Conservation (phyloP, 208 protist genomes). For the Leishmania turanica region DNA sequence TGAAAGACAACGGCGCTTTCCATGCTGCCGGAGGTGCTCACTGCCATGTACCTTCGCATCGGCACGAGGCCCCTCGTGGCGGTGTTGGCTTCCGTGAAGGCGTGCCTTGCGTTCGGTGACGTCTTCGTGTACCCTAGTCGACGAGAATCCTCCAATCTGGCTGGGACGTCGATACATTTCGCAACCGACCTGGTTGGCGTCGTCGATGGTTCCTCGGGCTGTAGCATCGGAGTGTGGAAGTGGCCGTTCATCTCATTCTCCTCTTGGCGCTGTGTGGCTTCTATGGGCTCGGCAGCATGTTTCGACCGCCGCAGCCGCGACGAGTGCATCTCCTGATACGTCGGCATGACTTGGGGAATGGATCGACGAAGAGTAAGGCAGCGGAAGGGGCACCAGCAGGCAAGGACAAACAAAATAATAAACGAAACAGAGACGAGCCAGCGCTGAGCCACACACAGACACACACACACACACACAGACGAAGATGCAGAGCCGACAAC, state of each 20-base stretch:
- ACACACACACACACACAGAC: not conserved
- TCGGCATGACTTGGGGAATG: not conserved
- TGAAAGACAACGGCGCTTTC: not conserved
- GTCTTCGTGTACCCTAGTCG: not conserved
- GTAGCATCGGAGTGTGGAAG: not conserved
- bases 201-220: not conserved
- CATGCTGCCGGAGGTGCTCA: slow-evolving; percentile 4
- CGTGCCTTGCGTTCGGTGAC: not conserved
- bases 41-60: not conserved
- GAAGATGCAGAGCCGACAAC: not conserved
- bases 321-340: not conserved
- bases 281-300: not conserved
- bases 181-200: not conserved
- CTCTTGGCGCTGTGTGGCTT: not conserved
- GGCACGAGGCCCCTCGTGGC: not conserved
- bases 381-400: not conserved
- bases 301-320: not conserved
- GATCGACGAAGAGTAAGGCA: not conserved
- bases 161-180: not conserved
- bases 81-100: not conserved
- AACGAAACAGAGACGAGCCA: not conserved
- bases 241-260: not conserved
- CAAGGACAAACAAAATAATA: not conserved
- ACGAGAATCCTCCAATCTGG: not conserved
- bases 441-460: not conserved